Conservation (phyloP, 768 basidiomycete species). For the Gelatoporia subvermispora region DNA sequence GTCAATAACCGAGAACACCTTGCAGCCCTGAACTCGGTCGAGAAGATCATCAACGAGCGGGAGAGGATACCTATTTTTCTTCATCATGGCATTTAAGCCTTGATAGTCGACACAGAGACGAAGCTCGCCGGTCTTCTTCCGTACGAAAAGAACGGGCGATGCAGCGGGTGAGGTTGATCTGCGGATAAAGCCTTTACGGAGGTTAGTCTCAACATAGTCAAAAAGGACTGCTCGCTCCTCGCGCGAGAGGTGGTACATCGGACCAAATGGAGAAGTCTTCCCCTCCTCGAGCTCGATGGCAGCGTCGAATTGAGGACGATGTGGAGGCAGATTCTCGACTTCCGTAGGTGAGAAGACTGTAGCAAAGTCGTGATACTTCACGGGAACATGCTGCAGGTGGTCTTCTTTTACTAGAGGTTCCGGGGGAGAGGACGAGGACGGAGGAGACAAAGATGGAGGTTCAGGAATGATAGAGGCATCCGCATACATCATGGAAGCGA, state of each 20-base stretch:
- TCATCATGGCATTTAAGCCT: slow-evolving; percentile 28
- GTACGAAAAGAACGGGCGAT: slow-evolving; percentile 23
- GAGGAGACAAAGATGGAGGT: not conserved
- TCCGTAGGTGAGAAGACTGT: slow-evolving; percentile 8
- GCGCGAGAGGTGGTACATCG: slow-evolving; percentile 21
- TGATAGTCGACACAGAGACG: slow-evolving; percentile 23
- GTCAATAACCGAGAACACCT: slow-evolving; percentile 34
- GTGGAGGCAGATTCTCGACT: slow-evolving; percentile 4
- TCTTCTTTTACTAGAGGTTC: not conserved
- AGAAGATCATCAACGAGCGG: slow-evolving; percentile 29
- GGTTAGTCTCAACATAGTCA: slow-evolving; percentile 32
- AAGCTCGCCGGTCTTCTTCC: slow-evolving; percentile 21
- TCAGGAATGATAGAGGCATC: too few relatives aligned
- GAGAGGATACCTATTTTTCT: slow-evolving; percentile 30
- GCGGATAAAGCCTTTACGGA: slow-evolving; percentile 27
- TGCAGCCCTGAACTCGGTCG: slow-evolving; percentile 15
- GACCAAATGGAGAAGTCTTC: slow-evolving; percentile 19
- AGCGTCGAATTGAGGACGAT: slow-evolving; percentile 1
- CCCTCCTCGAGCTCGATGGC: slow-evolving; percentile 28
- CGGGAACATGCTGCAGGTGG: not conserved
- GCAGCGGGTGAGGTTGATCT: slow-evolving; percentile 22
- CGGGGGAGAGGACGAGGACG: not conserved
- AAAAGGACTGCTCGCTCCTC: slow-evolving; percentile 29
- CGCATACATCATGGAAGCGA: too few relatives aligned
- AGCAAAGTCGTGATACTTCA: slow-evolving; percentile 18